A percentile compares a stretch with the other conserved stretches of the same genome.
These are phyloP conservation scores for Stephania japonica DNA, from an alignment of 164 flowering plant species.

Conservation along the genomic window DNA sequence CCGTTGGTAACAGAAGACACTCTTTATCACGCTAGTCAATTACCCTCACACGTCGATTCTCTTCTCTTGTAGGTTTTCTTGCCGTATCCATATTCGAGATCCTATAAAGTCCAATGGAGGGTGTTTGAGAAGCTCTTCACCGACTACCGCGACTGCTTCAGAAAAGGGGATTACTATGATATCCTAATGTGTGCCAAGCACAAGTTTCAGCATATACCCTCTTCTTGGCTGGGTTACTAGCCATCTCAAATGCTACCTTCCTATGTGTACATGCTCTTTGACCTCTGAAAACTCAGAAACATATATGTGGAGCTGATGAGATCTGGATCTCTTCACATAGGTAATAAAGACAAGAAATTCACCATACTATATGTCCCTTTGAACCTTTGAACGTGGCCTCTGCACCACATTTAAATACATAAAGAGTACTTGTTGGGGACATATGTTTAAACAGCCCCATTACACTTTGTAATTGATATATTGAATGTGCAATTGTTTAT, in stretches of 20 bases:
- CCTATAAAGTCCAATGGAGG: slow-evolving; percentile 62
- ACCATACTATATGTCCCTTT: too few relatives aligned
- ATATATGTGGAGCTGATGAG: too few relatives aligned
- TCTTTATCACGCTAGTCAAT: not conserved
- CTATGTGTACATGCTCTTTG: not conserved
- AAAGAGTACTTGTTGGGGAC: too few relatives aligned
- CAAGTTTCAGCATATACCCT: slow-evolving; percentile 73
- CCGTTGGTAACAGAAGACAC: too few relatives aligned
- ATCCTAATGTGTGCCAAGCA: slow-evolving; percentile 54
- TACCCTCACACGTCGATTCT: not conserved
- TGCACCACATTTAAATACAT: too few relatives aligned
- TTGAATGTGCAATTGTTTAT: too few relatives aligned
- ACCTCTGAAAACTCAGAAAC: not conserved
- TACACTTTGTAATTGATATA: too few relatives aligned
- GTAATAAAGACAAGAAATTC: too few relatives aligned
- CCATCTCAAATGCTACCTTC: not conserved
- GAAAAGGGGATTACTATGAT: slow-evolving; percentile 45
- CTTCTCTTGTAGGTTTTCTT: slow-evolving; percentile 49
- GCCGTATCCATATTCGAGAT: slow-evolving; percentile 68
- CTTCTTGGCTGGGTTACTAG: slow-evolving; percentile 75
- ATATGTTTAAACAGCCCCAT: too few relatives aligned
- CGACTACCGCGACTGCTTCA: slow-evolving; percentile 76
- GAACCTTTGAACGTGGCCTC: too few relatives aligned
- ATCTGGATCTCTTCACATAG: too few relatives aligned
- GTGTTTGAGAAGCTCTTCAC: slow-evolving; percentile 76